phyloP scores from a whole-genome alignment of 2,329 filamentous ascomycete species.

The Aspergillus eucalypticola region DNA sequence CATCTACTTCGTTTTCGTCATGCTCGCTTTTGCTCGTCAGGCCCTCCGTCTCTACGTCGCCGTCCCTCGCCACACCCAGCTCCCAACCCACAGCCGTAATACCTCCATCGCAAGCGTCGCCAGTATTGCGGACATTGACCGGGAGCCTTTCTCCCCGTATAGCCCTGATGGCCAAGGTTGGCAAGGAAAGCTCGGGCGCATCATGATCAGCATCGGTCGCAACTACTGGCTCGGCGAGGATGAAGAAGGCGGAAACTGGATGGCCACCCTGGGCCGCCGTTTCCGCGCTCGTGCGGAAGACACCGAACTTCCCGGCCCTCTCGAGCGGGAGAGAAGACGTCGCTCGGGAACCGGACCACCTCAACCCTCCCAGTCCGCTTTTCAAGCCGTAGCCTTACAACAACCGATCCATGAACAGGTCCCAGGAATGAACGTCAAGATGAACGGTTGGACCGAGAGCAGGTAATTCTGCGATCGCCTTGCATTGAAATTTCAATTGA shows the following conservation, averaged over 20 bases:
- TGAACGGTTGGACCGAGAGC: conserved; percentile 39
- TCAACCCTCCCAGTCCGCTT: conserved; percentile 38
- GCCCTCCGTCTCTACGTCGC: conserved; percentile 65
- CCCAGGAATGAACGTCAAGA: conserved; percentile 36
- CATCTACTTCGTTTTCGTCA: conserved; percentile 79
- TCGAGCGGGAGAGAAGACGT: conserved; percentile 61
- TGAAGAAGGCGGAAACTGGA: conserved; percentile 64
- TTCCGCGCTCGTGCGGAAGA: conserved; percentile 54
- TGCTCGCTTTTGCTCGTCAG: conserved; percentile 78
- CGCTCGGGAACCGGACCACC: conserved; percentile 62
- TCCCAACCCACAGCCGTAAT: conserved; percentile 46
- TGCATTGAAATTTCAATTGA: neutral
- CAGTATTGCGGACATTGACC: conserved; percentile 49
- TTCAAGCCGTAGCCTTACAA: conserved; percentile 38
- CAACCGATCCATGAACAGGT: conserved; percentile 34
- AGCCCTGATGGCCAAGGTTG: conserved; percentile 77
- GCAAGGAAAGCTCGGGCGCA: conserved; percentile 74
- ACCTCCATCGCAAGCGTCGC: conserved; percentile 51
- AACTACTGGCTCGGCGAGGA: conserved; percentile 77
- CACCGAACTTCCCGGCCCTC: conserved; percentile 44
- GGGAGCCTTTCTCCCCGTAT: conserved; percentile 69
- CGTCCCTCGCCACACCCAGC: conserved; percentile 39
- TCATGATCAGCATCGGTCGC: conserved; percentile 72
- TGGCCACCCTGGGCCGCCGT: conserved; percentile 61
- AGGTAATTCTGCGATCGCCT: conserved; percentile 20